phyloP scores from a whole-genome alignment of 768 basidiomycete species.

The Agaricus subrufescens region DNA sequence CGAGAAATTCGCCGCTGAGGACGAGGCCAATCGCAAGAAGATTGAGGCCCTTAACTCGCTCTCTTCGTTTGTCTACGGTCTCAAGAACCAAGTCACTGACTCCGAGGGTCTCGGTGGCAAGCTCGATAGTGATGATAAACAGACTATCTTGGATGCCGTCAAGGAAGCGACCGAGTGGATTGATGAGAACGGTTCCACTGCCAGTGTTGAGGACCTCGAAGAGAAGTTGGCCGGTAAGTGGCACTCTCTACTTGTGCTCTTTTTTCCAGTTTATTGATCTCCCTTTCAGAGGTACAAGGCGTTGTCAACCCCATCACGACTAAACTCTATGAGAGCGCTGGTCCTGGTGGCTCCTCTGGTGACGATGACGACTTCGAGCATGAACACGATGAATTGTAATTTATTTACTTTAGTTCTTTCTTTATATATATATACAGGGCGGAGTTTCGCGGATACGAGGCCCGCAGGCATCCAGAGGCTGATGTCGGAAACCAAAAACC shows the following conservation, averaged over 20 bases:
- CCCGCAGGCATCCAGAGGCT: slow-evolving; percentile 2
- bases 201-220: slow-evolving; percentile 84
- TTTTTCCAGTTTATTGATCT: slow-evolving; percentile 1
- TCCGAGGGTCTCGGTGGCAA: slow-evolving; percentile 90
- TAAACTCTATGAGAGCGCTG: slow-evolving; percentile 55
- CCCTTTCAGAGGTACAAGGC: slow-evolving; percentile 53
- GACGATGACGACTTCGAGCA: slow-evolving; percentile 36
- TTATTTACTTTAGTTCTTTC: slow-evolving; percentile 3
- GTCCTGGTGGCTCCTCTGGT: slow-evolving; percentile 26
- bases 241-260: not conserved
- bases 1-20: slow-evolving; percentile 83
- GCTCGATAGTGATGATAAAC: slow-evolving; percentile 75
- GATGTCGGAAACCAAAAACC: not conserved
- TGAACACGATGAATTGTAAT: slow-evolving; percentile 47
- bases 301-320: slow-evolving; percentile 82
- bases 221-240: slow-evolving; percentile 70
- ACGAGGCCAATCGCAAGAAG: slow-evolving; percentile 74
- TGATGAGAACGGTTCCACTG: slow-evolving; percentile 73
- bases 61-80: slow-evolving; percentile 78
- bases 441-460: slow-evolving; percentile 9
- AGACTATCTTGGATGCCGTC: slow-evolving; percentile 71
- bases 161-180: slow-evolving; percentile 93
- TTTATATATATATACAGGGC: not conserved
- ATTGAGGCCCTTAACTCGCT: slow-evolving; percentile 83
- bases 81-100: slow-evolving; percentile 85